Evolutionary conservation across 805 yeast species (phyloP), one percentile per base, ranked within the genome.

Genomic region (Sugiyamaella americana): DNA sequence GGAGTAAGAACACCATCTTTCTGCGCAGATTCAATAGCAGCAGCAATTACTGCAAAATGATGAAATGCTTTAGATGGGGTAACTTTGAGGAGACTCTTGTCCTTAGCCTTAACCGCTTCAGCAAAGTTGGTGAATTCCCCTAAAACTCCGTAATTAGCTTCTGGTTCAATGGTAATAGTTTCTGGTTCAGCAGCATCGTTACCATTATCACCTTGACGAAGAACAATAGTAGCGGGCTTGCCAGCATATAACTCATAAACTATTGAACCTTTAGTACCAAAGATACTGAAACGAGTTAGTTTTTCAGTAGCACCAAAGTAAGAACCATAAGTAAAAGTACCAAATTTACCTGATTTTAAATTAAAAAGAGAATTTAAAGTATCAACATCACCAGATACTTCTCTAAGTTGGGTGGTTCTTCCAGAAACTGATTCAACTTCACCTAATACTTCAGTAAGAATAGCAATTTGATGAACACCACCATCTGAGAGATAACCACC

Each of bases 401-500:
- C 70, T 61, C 88, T 77, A 41, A 86, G 74, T 67, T 88, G 96
- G 51, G 71, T 78, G 11, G 96, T 82, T 54, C 76, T 75, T 6
- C 88, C 96, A 46, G 86, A 76, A 34, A 89, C 79, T 4, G 80
- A 65, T 41, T 75, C 78, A 13, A 87, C 82, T 20, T 73, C 71
- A 44, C 98, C 97, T 46, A 91, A 71, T 17, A 87, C 79, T 50
- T 79, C 87, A 5, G 95, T 87, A 53, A 89, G 74, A 34, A 87
- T 69, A 2, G 96, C 96, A 63, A 89, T 70, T 65, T 89, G 97
- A 67, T 91, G 98, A 20, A 91, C 98, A 62, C 97, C 98, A 59
- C 96, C 97, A 60, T 91, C 98, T 49, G 91, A 82, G 58, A 91
- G 71, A 66, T 73, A 89, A 0, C 97, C 97, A 46, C 98, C 98